phyloP scores from a whole-genome alignment of 352 stramenopile species.

The Phytophthora sp. region DNA sequence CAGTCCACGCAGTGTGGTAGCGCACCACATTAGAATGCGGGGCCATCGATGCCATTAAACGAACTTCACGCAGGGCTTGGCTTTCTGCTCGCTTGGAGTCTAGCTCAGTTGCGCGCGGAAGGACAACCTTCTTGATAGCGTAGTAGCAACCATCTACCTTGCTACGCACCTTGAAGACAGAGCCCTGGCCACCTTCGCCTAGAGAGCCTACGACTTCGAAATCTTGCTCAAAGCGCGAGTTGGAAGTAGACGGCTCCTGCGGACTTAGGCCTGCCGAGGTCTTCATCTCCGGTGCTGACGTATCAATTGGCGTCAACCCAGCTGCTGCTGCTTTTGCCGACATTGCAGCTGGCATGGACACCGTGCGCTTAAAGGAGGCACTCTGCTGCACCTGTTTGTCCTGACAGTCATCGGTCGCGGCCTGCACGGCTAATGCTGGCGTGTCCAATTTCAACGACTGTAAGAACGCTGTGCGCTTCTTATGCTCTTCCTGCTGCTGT shows the following conservation, averaged over 20 bases:
- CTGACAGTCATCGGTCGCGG: constrained; percentile 17
- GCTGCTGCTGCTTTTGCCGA: constrained; percentile 21
- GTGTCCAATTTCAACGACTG: constrained; percentile 31
- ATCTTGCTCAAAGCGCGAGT: constrained; percentile 72
- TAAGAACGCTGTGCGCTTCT: constrained; percentile 29
- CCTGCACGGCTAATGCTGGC: constrained; percentile 10
- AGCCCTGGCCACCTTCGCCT: constrained; percentile 75
- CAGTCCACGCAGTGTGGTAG: constrained; percentile 84
- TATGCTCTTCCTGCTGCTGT: constrained; percentile 22
- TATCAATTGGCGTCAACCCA: constrained; percentile 23
- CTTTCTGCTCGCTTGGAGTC: constrained; percentile 50
- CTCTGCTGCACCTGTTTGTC: constrained; percentile 6
- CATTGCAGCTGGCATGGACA: constrained; percentile 26
- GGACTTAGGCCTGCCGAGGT: background rate
- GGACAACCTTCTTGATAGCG: constrained; percentile 78
- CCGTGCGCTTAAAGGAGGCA: constrained; percentile 28
- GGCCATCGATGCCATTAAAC: constrained; percentile 75
- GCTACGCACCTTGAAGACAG: constrained; percentile 78
- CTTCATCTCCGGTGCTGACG: constrained; percentile 13
- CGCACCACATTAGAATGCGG: constrained; percentile 78
- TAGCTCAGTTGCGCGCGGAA: constrained; percentile 48
- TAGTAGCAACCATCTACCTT: constrained; percentile 76
- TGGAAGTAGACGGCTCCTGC: constrained; percentile 5
- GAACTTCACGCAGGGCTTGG: constrained; percentile 76
- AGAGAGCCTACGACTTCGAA: constrained; percentile 73